A percentile compares a stretch with the other conserved stretches of the same genome.
These are phyloP conservation scores for Luvunga scandens DNA, from an alignment of 345 rosid genomes.

Conservation along the genomic window DNA sequence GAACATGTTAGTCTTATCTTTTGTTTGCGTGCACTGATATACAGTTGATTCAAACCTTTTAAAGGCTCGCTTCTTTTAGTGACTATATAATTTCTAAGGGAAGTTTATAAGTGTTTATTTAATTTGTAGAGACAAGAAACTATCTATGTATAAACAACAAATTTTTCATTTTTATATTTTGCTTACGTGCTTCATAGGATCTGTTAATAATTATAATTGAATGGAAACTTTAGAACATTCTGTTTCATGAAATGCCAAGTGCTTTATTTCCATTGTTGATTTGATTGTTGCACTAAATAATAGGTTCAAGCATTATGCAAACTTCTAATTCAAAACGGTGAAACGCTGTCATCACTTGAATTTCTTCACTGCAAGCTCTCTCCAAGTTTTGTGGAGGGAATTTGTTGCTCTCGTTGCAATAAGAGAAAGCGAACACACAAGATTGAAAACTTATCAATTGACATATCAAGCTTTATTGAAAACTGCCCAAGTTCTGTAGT, in stretches of 20 bases:
- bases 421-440: constrained; percentile 34
- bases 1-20: constrained; percentile 58
- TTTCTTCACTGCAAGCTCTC: constrained; percentile 75
- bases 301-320: constrained; percentile 76
- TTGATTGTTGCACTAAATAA: constrained; percentile 16
- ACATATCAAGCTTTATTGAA: constrained; percentile 52
- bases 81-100: neutral
- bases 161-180: neutral
- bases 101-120: neutral
- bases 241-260: neutral
- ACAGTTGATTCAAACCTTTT: neutral
- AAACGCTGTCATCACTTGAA: constrained; percentile 68
- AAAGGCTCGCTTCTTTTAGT: neutral
- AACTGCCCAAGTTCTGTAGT: constrained; percentile 35
- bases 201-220: neutral
- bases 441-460: constrained; percentile 54
- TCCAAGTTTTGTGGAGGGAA: constrained; percentile 42
- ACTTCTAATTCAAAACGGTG: constrained; percentile 59
- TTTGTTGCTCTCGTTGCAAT: constrained; percentile 44
- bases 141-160: neutral
- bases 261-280: neutral
- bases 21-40: neutral
- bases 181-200: neutral
- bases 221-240: neutral
- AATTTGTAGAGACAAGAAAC: neutral